Evolutionary conservation across 169 alveolate genomes (phyloP), one percentile per base, ranked within the genome.

Genomic region (Neospora caninum): DNA sequence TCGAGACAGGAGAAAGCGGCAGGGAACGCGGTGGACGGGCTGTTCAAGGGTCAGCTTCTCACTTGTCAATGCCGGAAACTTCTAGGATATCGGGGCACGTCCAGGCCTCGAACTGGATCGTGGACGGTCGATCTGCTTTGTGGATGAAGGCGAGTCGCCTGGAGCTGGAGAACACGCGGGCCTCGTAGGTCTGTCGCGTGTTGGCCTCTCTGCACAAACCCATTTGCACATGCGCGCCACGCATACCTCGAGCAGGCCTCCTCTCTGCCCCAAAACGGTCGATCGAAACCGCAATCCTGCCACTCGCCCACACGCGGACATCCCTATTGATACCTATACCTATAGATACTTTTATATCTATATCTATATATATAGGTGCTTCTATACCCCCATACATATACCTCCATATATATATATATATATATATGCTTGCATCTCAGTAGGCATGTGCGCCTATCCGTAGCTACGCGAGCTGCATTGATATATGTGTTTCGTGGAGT

Each of bases 31-130:
- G n/a, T n/a, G n/a, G n/a, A n/a, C n/a, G n/a, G n/a, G n/a, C n/a
- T n/a, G n/a, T n/a, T n/a, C 13, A 49, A 49, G 4, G 58, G 58
- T 49, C 58, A 49, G n/a, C 43, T 7, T 16, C 83, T 36, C 84
- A 93, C 95, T 54, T 83, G 41, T 93, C 95, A 7, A 93, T 41
- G 54, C 93, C 95, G 31, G 95, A 84, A 67, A 42, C 91, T 13
- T 93, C 93, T 0, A 93, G 93, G 18, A 93, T 22, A 43, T 93
- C 95, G 25, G 95, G 95, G 45, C 92, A 93, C 25, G 95, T 93
- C 95, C 95, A 93, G 0, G 93, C 95, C 84, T 93, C 95, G 36
- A 93, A 93, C 10, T 86, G 67, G n/a, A 93, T 69, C 22, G 41
- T 80, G 16, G 95, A 93, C 42, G 93, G 93, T 7, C 95, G 22